Conservation (phyloP, 2,329 filamentous ascomycete genomes). For the Cladorrhinum sp. region DNA sequence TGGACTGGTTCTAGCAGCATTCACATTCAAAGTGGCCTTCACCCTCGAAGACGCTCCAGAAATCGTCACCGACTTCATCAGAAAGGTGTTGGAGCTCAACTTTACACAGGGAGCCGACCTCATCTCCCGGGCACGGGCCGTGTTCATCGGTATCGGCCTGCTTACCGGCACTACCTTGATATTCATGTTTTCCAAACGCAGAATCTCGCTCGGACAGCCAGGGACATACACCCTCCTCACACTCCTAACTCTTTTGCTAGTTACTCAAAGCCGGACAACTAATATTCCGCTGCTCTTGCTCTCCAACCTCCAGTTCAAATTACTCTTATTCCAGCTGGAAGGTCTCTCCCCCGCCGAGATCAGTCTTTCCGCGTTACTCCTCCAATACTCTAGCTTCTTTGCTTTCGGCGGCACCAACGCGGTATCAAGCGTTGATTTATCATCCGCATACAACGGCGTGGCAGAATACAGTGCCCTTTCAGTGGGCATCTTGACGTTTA, state of each 20-base stretch:
- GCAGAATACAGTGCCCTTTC: conserved; percentile 73
- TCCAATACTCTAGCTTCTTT: conserved; percentile 85
- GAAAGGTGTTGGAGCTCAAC: conserved; percentile 40
- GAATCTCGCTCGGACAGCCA: conserved; percentile 26
- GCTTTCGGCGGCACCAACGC: conserved; percentile 88
- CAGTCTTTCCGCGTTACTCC: conserved; percentile 67
- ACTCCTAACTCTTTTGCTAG: conserved; percentile 71
- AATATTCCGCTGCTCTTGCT: conserved; percentile 85
- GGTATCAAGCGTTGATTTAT: conserved; percentile 92
- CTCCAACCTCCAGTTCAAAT: conserved; percentile 59
- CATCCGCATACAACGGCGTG: conserved; percentile 92
- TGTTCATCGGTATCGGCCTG: conserved; percentile 48
- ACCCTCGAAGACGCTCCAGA: conserved; percentile 86
- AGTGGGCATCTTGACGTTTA: conserved; percentile 80
- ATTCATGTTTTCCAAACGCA: conserved; percentile 33
- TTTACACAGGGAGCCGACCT: conserved; percentile 44
- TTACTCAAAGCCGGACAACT: conserved; percentile 81
- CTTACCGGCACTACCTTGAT: conserved; percentile 40
- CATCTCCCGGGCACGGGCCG: conserved; percentile 46
- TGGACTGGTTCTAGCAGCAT: conserved; percentile 51
- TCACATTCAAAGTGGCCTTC: conserved; percentile 87
- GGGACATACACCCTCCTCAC: conserved; percentile 58
- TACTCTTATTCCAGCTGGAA: conserved; percentile 39
- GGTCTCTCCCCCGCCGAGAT: conserved; percentile 55
- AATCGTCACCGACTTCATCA: conserved; percentile 55